Conservation (phyloP, 208 protist genomes). For the Porcisia deanei region DNA sequence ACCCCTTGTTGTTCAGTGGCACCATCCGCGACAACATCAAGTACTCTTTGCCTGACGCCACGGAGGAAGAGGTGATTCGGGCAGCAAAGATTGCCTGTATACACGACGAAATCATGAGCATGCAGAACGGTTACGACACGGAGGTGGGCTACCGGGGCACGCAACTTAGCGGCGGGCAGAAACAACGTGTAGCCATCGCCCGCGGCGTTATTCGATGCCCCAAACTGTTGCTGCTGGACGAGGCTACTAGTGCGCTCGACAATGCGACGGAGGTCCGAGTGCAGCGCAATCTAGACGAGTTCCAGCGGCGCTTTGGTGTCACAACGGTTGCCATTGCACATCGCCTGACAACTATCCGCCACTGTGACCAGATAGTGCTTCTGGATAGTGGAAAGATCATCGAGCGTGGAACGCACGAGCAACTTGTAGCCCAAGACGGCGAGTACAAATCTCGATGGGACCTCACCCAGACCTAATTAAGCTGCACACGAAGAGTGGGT, state of each 20-base stretch:
- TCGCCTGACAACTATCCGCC: conserved; percentile 78
- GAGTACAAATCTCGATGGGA: conserved; percentile 80
- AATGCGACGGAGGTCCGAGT: conserved; percentile 76
- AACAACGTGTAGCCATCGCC: conserved; percentile 76
- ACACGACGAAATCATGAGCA: conserved; percentile 24
- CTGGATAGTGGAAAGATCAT: conserved; percentile 78
- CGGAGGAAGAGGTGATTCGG: conserved; percentile 42
- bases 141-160: conserved; percentile 68
- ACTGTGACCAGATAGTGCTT: conserved; percentile 73
- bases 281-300: conserved; percentile 62
- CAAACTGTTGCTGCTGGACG: conserved; percentile 77
- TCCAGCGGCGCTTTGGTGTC: conserved; percentile 39
- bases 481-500: neutral
- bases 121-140: conserved; percentile 61
- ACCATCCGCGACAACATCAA: conserved; percentile 74
- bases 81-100: conserved; percentile 56
- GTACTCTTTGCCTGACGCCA: conserved; percentile 49
- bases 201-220: conserved; percentile 65
- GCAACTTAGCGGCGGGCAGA: conserved; percentile 65
- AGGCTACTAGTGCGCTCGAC: conserved; percentile 86
- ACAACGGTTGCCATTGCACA: conserved; percentile 85
- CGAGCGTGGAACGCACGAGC: conserved; percentile 72
- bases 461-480: conserved; percentile 31
- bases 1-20: conserved; percentile 78
- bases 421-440: conserved; percentile 64